Evolutionary conservation across 176 grass and related monocot genomes (phyloP).

Genomic region (Musa beccarii): DNA sequence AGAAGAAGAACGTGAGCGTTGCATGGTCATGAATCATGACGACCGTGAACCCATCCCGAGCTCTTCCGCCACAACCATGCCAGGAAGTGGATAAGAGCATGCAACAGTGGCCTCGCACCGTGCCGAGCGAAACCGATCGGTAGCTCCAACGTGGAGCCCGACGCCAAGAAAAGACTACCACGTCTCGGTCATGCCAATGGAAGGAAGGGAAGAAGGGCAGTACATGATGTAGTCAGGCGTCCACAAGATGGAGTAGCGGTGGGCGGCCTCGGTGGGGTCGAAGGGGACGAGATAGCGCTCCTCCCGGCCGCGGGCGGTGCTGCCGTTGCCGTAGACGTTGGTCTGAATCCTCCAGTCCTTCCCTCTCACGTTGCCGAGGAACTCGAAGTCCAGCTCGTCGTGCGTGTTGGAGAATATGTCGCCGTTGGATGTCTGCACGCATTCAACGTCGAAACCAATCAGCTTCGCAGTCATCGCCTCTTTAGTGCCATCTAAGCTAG

Average conservation of each 20-base stretch:
- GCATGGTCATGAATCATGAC: too few relatives aligned
- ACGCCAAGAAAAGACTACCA: too few relatives aligned
- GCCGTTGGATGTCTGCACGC: conserved; percentile 61
- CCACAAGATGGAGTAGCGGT: conserved; percentile 78
- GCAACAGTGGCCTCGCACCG: too few relatives aligned
- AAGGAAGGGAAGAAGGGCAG: background rate
- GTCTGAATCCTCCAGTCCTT: conserved; percentile 76
- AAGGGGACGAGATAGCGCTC: conserved; percentile 78
- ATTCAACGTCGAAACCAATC: too few relatives aligned
- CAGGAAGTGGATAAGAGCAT: too few relatives aligned
- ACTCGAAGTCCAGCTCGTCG: conserved; percentile 86
- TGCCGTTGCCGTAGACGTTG: conserved; percentile 85
- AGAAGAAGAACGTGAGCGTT: too few relatives aligned
- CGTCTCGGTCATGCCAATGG: too few relatives aligned
- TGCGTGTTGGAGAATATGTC: conserved; percentile 53
- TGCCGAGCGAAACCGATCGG: too few relatives aligned
- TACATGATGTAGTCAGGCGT: conserved; percentile 53
- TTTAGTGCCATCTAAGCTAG: background rate
- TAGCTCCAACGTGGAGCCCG: too few relatives aligned
- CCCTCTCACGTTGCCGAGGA: conserved; percentile 56
- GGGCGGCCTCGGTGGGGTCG: conserved; percentile 40
- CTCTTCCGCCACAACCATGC: too few relatives aligned
- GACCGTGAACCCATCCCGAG: too few relatives aligned
- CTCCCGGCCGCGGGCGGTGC: conserved; percentile 64
- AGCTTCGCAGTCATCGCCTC: too few relatives aligned